Percentiles rank a stretch among this genome's conserved stretches.
Evolutionary conservation across 805 yeast species (phyloP).

Genomic region (Lipomyces anomalus): DNA sequence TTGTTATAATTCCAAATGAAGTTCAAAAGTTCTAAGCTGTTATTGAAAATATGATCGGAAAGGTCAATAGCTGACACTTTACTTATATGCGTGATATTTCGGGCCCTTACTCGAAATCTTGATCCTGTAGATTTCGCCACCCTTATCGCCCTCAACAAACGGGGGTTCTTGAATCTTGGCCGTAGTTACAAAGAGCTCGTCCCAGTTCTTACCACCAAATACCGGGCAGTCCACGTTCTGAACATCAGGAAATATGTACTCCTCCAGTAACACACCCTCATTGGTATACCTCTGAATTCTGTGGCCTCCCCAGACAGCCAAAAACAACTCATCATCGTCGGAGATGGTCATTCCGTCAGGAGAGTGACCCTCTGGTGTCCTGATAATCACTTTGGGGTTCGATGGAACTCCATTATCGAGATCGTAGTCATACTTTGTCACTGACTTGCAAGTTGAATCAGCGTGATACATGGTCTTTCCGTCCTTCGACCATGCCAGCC

Average conservation of each 20-base stretch:
- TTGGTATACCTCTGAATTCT: constrained; percentile 46
- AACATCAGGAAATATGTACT: constrained; percentile 51
- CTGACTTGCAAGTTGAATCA: constrained; percentile 44
- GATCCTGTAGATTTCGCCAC: too few species aligned
- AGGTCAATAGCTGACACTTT: too few species aligned
- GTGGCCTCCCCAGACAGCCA: constrained; percentile 61
- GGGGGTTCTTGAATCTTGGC: too few species aligned
- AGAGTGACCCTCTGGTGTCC: constrained; percentile 39
- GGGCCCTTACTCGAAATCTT: too few species aligned
- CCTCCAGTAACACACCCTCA: constrained; percentile 47
- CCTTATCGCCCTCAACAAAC: too few species aligned
- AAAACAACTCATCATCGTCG: constrained; percentile 47
- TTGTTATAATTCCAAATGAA: too few species aligned
- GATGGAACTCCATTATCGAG: constrained; percentile 34
- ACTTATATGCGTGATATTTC: too few species aligned
- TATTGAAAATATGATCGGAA: too few species aligned
- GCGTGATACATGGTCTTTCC: constrained; percentile 46
- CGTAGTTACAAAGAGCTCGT: constrained; percentile 62
- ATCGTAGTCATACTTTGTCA: constrained; percentile 47
- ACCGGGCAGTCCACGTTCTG: constrained; percentile 57
- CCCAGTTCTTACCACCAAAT: constrained; percentile 54
- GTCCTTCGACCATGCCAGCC: constrained; percentile 51
- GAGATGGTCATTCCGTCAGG: constrained; percentile 79
- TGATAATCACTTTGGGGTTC: constrained; percentile 39
- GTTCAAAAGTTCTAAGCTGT: too few species aligned